Percentiles rank a stretch among this genome's conserved stretches.
These are phyloP conservation scores for Irpex sp. DNA, from an alignment of 1,284 basidiomycete species.

Conservation along the genomic window DNA sequence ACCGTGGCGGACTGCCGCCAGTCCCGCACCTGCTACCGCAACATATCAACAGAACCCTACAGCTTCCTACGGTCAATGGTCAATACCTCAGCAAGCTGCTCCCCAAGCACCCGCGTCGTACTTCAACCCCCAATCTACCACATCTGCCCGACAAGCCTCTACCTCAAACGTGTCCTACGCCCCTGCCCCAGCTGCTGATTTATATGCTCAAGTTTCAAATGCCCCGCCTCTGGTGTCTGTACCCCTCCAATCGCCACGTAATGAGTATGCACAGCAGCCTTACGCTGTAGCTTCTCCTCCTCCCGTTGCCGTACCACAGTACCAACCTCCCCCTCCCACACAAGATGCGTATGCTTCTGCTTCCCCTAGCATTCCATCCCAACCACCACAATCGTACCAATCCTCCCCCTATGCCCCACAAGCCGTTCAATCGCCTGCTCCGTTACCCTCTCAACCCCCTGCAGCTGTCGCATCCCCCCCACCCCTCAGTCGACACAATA, in stretches of 20 bases:
- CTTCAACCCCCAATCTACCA: slow-evolving; percentile 3
- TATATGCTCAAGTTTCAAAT: slow-evolving; percentile 17
- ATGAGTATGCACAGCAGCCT: background rate
- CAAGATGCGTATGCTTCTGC: background rate
- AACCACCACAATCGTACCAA: slow-evolving; percentile 24
- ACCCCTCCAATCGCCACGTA: background rate
- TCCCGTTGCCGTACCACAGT: slow-evolving; percentile 14
- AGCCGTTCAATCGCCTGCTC: slow-evolving; percentile 13
- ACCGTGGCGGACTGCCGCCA: slow-evolving; percentile 48
- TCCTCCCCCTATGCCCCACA: slow-evolving; percentile 12
- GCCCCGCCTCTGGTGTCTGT: slow-evolving; percentile 1
- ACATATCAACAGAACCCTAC: slow-evolving; percentile 12
- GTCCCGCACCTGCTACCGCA: slow-evolving; percentile 5
- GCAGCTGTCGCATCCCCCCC: slow-evolving; percentile 6
- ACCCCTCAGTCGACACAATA: slow-evolving; percentile 39
- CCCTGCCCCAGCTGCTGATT: slow-evolving; percentile 13
- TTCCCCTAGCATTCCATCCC: slow-evolving; percentile 9
- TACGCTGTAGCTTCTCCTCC: slow-evolving; percentile 18
- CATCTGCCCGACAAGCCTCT: slow-evolving; percentile 6
- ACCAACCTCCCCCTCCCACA: background rate
- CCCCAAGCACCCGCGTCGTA: slow-evolving; percentile 18
- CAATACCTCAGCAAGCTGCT: slow-evolving; percentile 23
- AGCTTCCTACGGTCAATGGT: slow-evolving; percentile 24
- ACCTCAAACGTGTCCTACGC: slow-evolving; percentile 12
- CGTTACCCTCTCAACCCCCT: background rate